Percentiles rank a stretch among this genome's conserved stretches.
phyloP scores from a whole-genome alignment of 2,329 filamentous ascomycete genomes.

The Pseudogymnoascus sp. region DNA sequence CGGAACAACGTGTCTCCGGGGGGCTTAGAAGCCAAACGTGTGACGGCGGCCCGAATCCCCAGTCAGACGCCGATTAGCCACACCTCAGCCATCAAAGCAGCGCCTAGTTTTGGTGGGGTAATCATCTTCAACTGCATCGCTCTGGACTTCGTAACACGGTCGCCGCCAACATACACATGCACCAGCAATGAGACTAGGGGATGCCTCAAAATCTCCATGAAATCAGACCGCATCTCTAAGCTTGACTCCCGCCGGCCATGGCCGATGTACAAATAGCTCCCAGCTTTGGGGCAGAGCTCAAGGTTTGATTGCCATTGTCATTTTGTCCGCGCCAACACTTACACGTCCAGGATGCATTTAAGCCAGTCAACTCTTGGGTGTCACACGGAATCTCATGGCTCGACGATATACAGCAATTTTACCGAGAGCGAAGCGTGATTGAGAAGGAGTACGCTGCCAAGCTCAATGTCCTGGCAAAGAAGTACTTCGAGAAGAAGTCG shows the following conservation, averaged over 20 bases:
- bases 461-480: slow-evolving; percentile 79
- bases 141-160: not conserved
- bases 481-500: slow-evolving; percentile 95
- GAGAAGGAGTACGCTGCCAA: slow-evolving; percentile 96
- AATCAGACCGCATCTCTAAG: slow-evolving; percentile 9
- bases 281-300: slow-evolving; percentile 88
- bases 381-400: slow-evolving; percentile 85
- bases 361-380: slow-evolving; percentile 87
- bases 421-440: slow-evolving; percentile 85
- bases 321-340: slow-evolving; percentile 16
- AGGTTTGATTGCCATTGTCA: slow-evolving; percentile 46
- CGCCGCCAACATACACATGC: slow-evolving; percentile 1
- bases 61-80: slow-evolving; percentile 1
- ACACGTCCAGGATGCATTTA: slow-evolving; percentile 76
- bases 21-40: not conserved
- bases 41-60: slow-evolving; percentile 8
- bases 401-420: slow-evolving; percentile 94
- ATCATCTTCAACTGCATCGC: not conserved
- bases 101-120: slow-evolving; percentile 9
- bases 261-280: slow-evolving; percentile 73
- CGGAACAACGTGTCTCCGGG: not conserved
- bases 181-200: slow-evolving; percentile 4
- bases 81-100: slow-evolving; percentile 4
- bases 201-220: slow-evolving; percentile 9
- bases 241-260: slow-evolving; percentile 41